Evolutionary conservation across 2,329 filamentous ascomycete genomes (phyloP), one percentile per base, ranked within the genome.

Genomic region (Talaromyces sp.): DNA sequence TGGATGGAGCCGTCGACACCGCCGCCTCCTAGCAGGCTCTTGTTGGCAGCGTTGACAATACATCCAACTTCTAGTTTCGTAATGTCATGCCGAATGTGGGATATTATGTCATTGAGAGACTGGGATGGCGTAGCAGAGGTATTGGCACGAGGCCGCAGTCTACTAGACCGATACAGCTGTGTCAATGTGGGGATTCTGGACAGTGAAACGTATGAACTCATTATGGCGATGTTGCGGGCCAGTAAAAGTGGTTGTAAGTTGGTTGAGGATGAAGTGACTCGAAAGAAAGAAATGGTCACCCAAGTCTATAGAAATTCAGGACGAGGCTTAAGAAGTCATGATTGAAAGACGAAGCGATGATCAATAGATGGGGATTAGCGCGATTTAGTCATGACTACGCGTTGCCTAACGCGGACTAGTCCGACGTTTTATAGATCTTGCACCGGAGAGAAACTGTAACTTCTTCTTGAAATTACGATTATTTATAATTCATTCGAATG

Each of bases 11-110:
- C 89, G 69, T 92, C 89, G 17, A 97, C 92, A 38, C 94, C 94
- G n/a, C 92, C 91, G 57, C 94, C 94, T 58, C 92, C 92, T 0
- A 89, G 81, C 0, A 97, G 84, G 1, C 82, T 83, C 10, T 75
- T 77, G 74, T 97, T 97, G 51, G 94, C 93, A 0, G 94, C 93
- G 73, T 97, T 97, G 73, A 97, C 92, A 66, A 97, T 94, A 64
- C 89, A 88, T 69, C 92, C 90, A 52, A 92, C 82, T 32, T 81
- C 73, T 3, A 97, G 84, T 14, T 81, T 86, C 14, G 92, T 97
- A 74, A 97, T 95, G 73, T 96, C 91, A 66, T 85, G 85, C 60
- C 85, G 83, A 65, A 91, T 81, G 41, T 93, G 77, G 52, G 84
- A 85, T 67, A 97, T 81, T n/a, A 61, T 72, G 46, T 74, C 65